Conservation (phyloP, 345 rosid species). For the Salix dunnii region DNA sequence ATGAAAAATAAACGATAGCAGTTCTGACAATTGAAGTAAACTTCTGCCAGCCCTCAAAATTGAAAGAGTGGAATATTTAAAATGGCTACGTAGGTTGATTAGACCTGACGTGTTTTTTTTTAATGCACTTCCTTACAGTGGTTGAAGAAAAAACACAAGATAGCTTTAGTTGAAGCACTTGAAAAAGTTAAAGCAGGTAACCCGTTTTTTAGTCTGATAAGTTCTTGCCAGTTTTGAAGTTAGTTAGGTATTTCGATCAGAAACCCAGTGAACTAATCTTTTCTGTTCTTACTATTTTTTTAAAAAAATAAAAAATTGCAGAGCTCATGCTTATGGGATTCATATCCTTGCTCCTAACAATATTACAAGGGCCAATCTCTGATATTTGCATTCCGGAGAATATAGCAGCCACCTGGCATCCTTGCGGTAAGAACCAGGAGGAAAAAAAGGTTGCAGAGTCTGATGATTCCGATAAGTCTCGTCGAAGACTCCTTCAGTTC, state of each 20-base stretch:
- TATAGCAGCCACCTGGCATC: slow-evolving; percentile 63
- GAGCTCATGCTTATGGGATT: slow-evolving; percentile 81
- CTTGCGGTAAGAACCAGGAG: slow-evolving; percentile 31
- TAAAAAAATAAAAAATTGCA: slow-evolving; percentile 8
- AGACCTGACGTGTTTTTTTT: background rate
- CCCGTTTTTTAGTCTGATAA: background rate
- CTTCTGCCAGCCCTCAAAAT: background rate
- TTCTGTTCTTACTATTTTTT: background rate
- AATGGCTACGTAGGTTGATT: background rate
- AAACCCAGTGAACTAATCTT: background rate
- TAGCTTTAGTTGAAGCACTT: slow-evolving; percentile 77
- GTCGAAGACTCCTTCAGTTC: slow-evolving; percentile 46
- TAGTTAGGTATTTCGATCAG: background rate
- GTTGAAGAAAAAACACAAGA: slow-evolving; percentile 57
- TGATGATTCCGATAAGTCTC: slow-evolving; percentile 12
- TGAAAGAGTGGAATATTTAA: background rate
- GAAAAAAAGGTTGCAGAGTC: background rate
- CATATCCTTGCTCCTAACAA: slow-evolving; percentile 62
- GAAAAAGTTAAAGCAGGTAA: slow-evolving; percentile 91
- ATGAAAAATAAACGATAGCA: background rate
- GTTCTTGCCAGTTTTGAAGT: slow-evolving; percentile 1
- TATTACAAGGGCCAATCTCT: slow-evolving; percentile 42
- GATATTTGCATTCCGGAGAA: slow-evolving; percentile 42
- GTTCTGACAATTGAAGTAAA: background rate
- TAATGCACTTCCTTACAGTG: slow-evolving; percentile 44